A percentile compares a stretch with the other conserved stretches of the same genome.
Conservation (phyloP, 2,329 filamentous ascomycete genomes). For the Diaporthe capsici region DNA sequence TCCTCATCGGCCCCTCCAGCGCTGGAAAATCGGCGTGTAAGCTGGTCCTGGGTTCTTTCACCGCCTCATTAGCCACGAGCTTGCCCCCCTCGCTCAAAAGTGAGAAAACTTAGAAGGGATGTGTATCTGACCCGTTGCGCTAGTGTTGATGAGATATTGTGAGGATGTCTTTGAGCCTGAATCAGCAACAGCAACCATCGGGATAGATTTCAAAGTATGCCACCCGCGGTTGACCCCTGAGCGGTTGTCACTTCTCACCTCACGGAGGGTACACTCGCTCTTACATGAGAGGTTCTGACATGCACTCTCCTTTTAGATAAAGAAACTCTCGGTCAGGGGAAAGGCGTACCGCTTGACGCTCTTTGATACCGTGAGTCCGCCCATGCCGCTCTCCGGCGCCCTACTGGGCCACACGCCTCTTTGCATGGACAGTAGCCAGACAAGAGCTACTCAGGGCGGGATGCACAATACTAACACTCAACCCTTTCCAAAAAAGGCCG, state of each 20-base stretch:
- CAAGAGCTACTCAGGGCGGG: background rate
- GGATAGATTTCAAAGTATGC: slow-evolving; percentile 69
- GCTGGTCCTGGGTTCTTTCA: slow-evolving; percentile 44
- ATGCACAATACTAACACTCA: background rate
- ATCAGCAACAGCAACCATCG: slow-evolving; percentile 68
- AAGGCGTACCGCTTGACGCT: slow-evolving; percentile 67
- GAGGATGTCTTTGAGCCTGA: slow-evolving; percentile 71
- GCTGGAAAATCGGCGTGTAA: slow-evolving; percentile 69
- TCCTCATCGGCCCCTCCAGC: slow-evolving; percentile 69
- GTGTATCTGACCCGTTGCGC: background rate
- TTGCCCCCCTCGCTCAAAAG: background rate
- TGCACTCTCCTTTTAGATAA: slow-evolving; percentile 55
- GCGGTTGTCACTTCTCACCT: background rate
- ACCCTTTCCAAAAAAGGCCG: slow-evolving; percentile 50
- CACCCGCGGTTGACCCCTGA: background rate
- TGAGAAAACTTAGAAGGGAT: background rate
- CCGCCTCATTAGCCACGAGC: background rate
- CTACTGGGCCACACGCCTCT: background rate
- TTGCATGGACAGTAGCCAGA: background rate
- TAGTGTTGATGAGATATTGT: slow-evolving; percentile 68
- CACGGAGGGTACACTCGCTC: background rate
- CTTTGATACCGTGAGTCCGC: slow-evolving; percentile 61
- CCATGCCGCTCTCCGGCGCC: background rate
- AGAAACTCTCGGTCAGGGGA: slow-evolving; percentile 66
- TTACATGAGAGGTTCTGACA: slow-evolving; percentile 7